phyloP scores from a whole-genome alignment of 1,284 basidiomycete species.

The Bondarzewia mesenterica region DNA sequence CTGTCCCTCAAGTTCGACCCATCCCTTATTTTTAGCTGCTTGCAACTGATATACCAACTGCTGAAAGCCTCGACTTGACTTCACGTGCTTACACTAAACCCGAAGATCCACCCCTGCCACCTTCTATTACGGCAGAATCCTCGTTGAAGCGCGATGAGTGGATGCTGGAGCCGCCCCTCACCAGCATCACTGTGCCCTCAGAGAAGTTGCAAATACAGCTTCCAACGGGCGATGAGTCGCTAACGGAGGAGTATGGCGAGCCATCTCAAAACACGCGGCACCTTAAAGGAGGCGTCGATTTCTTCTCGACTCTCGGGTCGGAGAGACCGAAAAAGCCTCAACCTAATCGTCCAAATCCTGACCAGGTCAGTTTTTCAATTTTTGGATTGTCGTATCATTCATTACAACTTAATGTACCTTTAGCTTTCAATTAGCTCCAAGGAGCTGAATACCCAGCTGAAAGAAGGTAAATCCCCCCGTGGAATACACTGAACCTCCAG shows the following conservation, averaged over 20 bases:
- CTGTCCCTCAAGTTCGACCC: constrained; percentile 4
- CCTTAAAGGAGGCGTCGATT: constrained; percentile 57
- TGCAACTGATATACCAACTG: constrained; percentile 70
- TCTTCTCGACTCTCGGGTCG: constrained; percentile 80
- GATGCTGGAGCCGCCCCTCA: constrained; percentile 65
- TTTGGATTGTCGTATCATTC: constrained; percentile 1
- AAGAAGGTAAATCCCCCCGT: constrained; percentile 51
- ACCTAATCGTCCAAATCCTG: constrained; percentile 60
- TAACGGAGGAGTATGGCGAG: constrained; percentile 71
- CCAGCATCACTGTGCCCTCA: constrained; percentile 18
- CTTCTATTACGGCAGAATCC: constrained; percentile 34
- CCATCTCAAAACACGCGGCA: constrained; percentile 38
- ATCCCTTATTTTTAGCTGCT: constrained; percentile 36
- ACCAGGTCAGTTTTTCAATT: constrained; percentile 43
- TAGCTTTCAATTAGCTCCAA: constrained; percentile 57
- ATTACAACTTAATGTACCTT: neutral
- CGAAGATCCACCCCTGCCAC: constrained; percentile 38
- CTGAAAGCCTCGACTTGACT: constrained; percentile 61
- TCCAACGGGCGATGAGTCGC: constrained; percentile 35
- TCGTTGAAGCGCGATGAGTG: constrained; percentile 73
- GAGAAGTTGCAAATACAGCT: constrained; percentile 14
- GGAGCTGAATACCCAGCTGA: constrained; percentile 79
- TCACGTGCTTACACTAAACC: constrained; percentile 43
- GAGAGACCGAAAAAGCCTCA: constrained; percentile 62
- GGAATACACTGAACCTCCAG: constrained; percentile 43